phyloP scores from a whole-genome alignment of 1,284 basidiomycete species.

The Irpex sp. region DNA sequence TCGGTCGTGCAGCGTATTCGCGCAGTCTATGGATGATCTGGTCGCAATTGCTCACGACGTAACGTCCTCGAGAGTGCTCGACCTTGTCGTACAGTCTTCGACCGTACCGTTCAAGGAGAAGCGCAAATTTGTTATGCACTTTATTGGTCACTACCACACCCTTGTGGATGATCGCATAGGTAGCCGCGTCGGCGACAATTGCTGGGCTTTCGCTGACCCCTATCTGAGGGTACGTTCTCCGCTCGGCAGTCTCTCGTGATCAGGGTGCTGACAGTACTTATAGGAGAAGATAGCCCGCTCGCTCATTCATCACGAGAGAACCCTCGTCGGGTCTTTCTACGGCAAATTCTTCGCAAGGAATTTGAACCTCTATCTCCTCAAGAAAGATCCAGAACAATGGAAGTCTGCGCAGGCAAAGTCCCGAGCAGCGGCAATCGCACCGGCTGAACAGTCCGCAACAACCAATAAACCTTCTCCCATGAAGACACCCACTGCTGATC shows the following conservation, averaged over 20 bases:
- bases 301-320: constrained; percentile 66
- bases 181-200: constrained; percentile 82
- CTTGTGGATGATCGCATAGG: constrained; percentile 88
- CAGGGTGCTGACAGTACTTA: background rate
- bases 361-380: constrained; percentile 76
- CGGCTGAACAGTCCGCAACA: background rate
- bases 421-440: constrained; percentile 12
- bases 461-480: too few species aligned
- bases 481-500: too few species aligned
- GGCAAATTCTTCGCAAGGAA: constrained; percentile 85
- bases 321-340: constrained; percentile 72
- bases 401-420: constrained; percentile 48
- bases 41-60: constrained; percentile 68
- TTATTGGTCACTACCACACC: constrained; percentile 74
- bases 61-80: constrained; percentile 80
- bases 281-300: constrained; percentile 90
- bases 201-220: constrained; percentile 85
- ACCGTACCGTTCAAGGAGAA: constrained; percentile 66
- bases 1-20: constrained; percentile 46
- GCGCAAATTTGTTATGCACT: constrained; percentile 66
- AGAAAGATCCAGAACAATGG: constrained; percentile 83
- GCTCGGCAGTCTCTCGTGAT: background rate
- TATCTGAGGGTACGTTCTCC: constrained; percentile 73
- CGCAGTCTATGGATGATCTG: constrained; percentile 57
- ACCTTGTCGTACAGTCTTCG: constrained; percentile 70